Evolutionary conservation across 148 eudicot genomes (phyloP).

Genomic region (Polygonum maritimum): DNA sequence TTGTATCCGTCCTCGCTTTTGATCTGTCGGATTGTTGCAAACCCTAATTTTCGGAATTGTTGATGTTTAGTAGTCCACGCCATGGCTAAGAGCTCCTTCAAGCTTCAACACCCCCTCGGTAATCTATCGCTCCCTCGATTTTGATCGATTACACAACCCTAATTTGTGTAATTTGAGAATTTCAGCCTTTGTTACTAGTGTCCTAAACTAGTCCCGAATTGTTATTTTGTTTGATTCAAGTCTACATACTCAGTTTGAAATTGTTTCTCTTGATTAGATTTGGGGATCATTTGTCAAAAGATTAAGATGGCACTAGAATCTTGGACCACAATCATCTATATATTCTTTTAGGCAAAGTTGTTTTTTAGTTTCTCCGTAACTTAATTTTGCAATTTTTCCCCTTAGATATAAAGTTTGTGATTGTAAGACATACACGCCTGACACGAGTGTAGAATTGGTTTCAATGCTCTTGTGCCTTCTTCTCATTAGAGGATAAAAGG

Average conservation of each 20-base stretch:
- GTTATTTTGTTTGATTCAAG: neutral
- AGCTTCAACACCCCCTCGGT: constrained; percentile 82
- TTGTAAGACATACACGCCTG: neutral
- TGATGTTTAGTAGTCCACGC: constrained; percentile 9
- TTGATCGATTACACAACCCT: neutral
- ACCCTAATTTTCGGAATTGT: constrained; percentile 1
- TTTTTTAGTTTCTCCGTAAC: neutral
- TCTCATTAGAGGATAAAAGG: neutral
- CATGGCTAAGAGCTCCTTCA: constrained; percentile 84
- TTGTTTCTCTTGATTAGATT: neutral
- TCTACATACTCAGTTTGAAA: neutral
- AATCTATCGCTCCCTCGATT: constrained; percentile 8
- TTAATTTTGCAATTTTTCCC: neutral
- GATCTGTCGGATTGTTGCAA: neutral
- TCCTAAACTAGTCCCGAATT: neutral
- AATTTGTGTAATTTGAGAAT: neutral
- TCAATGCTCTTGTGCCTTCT: neutral
- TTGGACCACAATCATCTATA: neutral
- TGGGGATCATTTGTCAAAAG: neutral
- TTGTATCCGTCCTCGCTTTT: neutral
- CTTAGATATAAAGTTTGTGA: neutral
- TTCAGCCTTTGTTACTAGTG: neutral
- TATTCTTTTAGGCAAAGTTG: neutral
- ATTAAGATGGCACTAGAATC: neutral
- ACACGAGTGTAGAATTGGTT: neutral